phyloP scores from a whole-genome alignment of 2,329 filamentous ascomycete species.

The Grosmannia serpens region DNA sequence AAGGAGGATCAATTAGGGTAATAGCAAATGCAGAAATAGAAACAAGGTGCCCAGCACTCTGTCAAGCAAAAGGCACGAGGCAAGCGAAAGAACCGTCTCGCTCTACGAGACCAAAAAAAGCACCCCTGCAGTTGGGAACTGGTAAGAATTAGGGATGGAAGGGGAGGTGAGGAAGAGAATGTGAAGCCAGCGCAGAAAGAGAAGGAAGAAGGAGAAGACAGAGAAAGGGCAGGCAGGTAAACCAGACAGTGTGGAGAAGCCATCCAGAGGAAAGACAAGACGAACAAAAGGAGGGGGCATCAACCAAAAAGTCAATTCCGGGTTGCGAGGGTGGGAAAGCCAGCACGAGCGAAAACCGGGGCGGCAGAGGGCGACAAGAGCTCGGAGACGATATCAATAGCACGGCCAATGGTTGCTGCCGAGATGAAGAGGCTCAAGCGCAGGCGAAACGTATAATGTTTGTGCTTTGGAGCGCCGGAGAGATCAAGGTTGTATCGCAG shows the following conservation, averaged over 20 bases:
- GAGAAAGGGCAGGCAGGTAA: not conserved
- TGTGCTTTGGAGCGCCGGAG: conserved; percentile 1
- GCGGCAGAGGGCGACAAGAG: not conserved
- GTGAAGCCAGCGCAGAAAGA: not conserved
- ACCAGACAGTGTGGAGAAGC: not conserved
- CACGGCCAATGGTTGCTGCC: not conserved
- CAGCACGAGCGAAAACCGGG: not conserved
- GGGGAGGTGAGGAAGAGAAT: not conserved
- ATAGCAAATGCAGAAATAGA: not conserved
- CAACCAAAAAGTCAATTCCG: not conserved
- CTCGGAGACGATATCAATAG: not conserved
- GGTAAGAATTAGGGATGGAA: not conserved
- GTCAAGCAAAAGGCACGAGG: not conserved
- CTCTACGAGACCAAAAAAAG: not conserved
- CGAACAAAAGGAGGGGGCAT: not conserved
- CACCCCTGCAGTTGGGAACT: not conserved
- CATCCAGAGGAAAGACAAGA: not conserved
- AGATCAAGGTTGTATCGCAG: no score
- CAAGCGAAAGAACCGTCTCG: not conserved
- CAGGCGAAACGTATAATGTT: conserved; percentile 8
- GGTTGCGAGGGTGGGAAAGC: not conserved
- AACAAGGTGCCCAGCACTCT: not conserved
- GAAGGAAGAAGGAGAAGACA: not conserved
- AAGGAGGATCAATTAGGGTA: not conserved
- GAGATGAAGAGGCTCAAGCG: not conserved